Percentiles rank a stretch among this genome's conserved stretches.
Conservation (phyloP, 1,139 yeast genomes). For the Komagataea norvegica region DNA sequence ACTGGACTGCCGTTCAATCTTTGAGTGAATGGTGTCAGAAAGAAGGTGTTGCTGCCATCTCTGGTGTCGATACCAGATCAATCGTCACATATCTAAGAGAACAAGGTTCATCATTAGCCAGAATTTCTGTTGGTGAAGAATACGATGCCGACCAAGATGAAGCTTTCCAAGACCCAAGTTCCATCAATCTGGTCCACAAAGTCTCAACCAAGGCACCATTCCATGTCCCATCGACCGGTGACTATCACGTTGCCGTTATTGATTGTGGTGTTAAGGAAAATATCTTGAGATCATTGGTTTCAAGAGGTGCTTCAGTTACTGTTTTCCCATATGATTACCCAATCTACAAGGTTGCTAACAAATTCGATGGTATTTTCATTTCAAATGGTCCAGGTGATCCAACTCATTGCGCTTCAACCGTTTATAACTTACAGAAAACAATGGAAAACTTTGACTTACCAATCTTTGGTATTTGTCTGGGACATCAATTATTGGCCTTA, state of each 20-base stretch:
- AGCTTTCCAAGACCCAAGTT: constrained; percentile 89
- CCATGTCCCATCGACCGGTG: constrained; percentile 64
- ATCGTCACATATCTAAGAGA: constrained; percentile 90
- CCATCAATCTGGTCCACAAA: constrained; percentile 83
- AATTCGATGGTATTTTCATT: constrained; percentile 90
- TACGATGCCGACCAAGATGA: constrained; percentile 90
- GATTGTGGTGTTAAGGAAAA: constrained; percentile 99
- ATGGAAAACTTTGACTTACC: constrained; percentile 69
- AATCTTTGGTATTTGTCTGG: constrained; percentile 93
- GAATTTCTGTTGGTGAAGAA: constrained; percentile 84
- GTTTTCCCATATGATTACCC: constrained; percentile 96
- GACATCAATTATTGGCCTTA: constrained; percentile 91
- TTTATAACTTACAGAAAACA: constrained; percentile 65
- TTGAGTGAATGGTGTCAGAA: constrained; percentile 94
- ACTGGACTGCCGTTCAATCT: constrained; percentile 98
- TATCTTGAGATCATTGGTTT: constrained; percentile 84
- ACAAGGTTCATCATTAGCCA: constrained; percentile 89
- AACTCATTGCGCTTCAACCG: constrained; percentile 82
- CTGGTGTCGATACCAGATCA: constrained; percentile 96
- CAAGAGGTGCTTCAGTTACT: constrained; percentile 93
- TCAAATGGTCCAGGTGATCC: constrained; percentile 99
- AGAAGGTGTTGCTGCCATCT: constrained; percentile 93
- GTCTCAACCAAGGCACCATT: constrained; percentile 95
- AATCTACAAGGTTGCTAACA: constrained; percentile 82
- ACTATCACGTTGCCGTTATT: constrained; percentile 81